Base-by-base conservation (phyloP, 805 yeast genomes). In the Saccharomycopsis lassenensis region DNA sequence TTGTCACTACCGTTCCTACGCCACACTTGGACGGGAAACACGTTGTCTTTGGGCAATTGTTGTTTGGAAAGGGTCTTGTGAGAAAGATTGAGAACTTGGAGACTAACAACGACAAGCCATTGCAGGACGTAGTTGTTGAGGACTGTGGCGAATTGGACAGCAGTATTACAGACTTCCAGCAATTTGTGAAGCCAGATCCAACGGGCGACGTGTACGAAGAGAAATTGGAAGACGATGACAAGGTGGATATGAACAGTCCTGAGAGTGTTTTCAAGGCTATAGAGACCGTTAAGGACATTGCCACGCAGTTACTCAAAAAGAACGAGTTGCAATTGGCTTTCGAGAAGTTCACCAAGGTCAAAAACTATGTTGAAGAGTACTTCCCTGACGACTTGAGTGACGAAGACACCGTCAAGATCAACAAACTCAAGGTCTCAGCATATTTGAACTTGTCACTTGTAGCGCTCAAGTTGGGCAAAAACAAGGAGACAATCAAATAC, bases 1-100 rank as follows among this genome's bases (percentile, higher is more conserved):
- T 89, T 57, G 76, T 89, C 50, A 89, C 98, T 19, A 84, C 95
- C 2, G 91, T 75, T 2, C 77, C 85, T 28, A 85, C 96, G 1
- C 95, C 97, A 5, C 97, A 89, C 58, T 70, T 91, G 47, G 89
- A 91, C 54, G 93, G 89, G 18, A 89, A 89, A 57, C 98, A 91
- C 56, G 96, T 87, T 35, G 97, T 91, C 2, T 91, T 91, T 55
- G 98, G 98, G 45, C 74, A 81, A 56, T 86, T 91, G 25, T 59
- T 89, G 33, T 59, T 69, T 29, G 96, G 96, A 27, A 87, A 83
- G 55, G 73, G 85, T 5, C 57, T 84, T 21, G 86, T 83, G 6
- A 75, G 94, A 46, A 65, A 69, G 39, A 67, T 91, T 43, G 99
- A 91, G 58, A 68, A 74, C 50, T 61, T 67, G 25, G 71, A 71